Evolutionary conservation across 306 rosid genomes (phyloP), one percentile per base, ranked within the genome.

Genomic region (Pyrus communis): DNA sequence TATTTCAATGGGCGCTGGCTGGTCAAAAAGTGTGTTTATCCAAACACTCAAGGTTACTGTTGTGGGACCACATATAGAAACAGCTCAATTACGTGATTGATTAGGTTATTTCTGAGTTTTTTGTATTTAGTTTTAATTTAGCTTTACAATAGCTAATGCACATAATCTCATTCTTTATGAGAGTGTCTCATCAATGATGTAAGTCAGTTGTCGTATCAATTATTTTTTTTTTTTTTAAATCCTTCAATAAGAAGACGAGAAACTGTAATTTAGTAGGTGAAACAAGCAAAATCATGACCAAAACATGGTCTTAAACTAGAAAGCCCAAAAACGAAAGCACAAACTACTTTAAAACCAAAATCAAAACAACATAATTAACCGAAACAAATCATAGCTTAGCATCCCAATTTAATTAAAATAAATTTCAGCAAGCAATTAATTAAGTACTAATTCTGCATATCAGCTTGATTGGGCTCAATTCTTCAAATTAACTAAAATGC

Each of bases 341-440:
- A 76, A 67, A 30, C 61, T 52, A 69, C 79, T 75, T 49, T 42
- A 18, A 18, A 75, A 67, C 79, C 76, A 80, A 73, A 28, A 54
- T 66, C 51, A 59, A 65, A 80, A 43, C 71, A 69, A 28, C 66
- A 60, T 28, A 25, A 5, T 4, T 61, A 27, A n/a, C 63, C 27
- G 11, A 23, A 12, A 69, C 73, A 2, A 45, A 15, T 49, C 21
- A 49, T 46, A 46, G 19, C 31, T 43, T 12, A 4, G 27, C 66
- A 61, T 15, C 38, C 66, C 19, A 61, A 25, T 61, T 27, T 61
- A 25, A 61, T 6, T 27, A 13, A 61, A 61, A 15, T 27, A 9
- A 28, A 61, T 5, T 61, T 17, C 31, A 61, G 27, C 66, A 61
- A 61, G 17, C 7, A 61, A 5, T 49, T 49, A 61, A 5, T 49